Conservation (phyloP, 2,329 filamentous ascomycete species). For the Colletotrichum phormii region DNA sequence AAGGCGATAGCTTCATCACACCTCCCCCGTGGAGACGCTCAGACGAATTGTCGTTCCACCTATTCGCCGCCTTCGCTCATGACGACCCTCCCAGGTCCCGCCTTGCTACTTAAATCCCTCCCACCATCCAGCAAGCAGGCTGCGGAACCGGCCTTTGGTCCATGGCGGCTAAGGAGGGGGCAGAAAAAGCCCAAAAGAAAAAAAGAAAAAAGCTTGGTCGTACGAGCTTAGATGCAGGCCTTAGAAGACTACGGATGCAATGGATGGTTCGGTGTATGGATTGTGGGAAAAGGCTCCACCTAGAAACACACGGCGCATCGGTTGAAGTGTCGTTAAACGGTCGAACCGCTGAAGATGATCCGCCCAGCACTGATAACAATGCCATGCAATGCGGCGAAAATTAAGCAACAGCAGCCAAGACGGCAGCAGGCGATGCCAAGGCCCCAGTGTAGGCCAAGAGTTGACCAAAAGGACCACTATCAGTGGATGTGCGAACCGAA, state of each 20-base stretch:
- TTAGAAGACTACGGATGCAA: conserved; percentile 4
- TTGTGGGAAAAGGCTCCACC: conserved; percentile 3
- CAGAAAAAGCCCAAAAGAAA: neutral
- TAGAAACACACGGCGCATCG: neutral
- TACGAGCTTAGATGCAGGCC: conserved; percentile 6
- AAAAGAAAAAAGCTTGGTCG: conserved; percentile 1
- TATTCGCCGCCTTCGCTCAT: conserved; percentile 10
- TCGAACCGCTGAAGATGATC: neutral
- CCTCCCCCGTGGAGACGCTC: conserved; percentile 25
- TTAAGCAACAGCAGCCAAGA: conserved; percentile 32
- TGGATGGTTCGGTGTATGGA: conserved; percentile 4
- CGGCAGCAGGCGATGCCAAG: conserved; percentile 33
- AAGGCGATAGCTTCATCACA: conserved; percentile 26
- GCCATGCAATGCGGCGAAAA: conserved; percentile 37
- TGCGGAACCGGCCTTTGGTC: conserved; percentile 11
- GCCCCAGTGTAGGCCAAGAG: conserved; percentile 27
- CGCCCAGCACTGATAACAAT: neutral
- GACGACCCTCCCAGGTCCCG: conserved; percentile 22
- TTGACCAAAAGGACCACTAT: conserved; percentile 2
- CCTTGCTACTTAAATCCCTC: conserved; percentile 26
- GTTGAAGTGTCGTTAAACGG: conserved; percentile 15
- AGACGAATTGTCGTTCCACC: conserved; percentile 11
- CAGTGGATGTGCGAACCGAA: conserved; percentile 11
- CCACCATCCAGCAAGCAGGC: neutral
- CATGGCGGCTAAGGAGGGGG: conserved; percentile 1